Evolutionary conservation across 2,329 filamentous ascomycete genomes (phyloP).

Genomic region (Malbranchea zuffiana): DNA sequence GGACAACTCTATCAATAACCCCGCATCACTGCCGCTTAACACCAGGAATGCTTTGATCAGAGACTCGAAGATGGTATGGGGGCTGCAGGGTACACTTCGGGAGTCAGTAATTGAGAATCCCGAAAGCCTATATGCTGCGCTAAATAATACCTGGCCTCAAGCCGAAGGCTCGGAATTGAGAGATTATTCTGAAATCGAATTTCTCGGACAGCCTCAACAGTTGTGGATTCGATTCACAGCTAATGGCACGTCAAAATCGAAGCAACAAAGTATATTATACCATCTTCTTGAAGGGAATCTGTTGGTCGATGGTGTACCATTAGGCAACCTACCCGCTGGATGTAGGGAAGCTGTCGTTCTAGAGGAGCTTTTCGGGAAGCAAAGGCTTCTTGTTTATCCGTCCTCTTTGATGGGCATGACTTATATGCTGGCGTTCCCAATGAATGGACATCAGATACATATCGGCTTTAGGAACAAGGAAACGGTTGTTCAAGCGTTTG

Average conservation of each 20-base stretch:
- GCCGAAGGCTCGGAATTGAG: slow-evolving; percentile 14
- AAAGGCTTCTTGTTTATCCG: slow-evolving; percentile 7
- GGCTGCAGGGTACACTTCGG: slow-evolving; percentile 28
- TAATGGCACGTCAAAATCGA: background rate
- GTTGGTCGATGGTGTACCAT: slow-evolving; percentile 23
- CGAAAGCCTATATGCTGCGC: slow-evolving; percentile 23
- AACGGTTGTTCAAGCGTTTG: slow-evolving; percentile 26
- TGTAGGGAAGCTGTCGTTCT: slow-evolving; percentile 20
- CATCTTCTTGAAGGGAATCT: slow-evolving; percentile 27
- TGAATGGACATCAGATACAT: slow-evolving; percentile 21
- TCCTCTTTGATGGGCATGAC: slow-evolving; percentile 27
- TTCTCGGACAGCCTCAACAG: background rate
- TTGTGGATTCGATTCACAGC: slow-evolving; percentile 5
- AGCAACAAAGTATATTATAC: slow-evolving; percentile 16
- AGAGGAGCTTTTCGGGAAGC: slow-evolving; percentile 19
- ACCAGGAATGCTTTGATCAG: slow-evolving; percentile 35
- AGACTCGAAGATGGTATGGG: slow-evolving; percentile 38
- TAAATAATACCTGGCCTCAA: slow-evolving; percentile 37
- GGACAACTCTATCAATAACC: slow-evolving; percentile 34
- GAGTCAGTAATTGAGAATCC: slow-evolving; percentile 25
- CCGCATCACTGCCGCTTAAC: slow-evolving; percentile 22
- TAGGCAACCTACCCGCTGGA: slow-evolving; percentile 21
- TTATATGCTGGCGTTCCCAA: slow-evolving; percentile 17
- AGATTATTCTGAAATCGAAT: slow-evolving; percentile 1
- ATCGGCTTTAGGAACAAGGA: slow-evolving; percentile 17